Evolutionary conservation across 129 eudicot genomes (phyloP), one percentile per base, ranked within the genome.

Genomic region (Rutidosis leptorrhynchoides): DNA sequence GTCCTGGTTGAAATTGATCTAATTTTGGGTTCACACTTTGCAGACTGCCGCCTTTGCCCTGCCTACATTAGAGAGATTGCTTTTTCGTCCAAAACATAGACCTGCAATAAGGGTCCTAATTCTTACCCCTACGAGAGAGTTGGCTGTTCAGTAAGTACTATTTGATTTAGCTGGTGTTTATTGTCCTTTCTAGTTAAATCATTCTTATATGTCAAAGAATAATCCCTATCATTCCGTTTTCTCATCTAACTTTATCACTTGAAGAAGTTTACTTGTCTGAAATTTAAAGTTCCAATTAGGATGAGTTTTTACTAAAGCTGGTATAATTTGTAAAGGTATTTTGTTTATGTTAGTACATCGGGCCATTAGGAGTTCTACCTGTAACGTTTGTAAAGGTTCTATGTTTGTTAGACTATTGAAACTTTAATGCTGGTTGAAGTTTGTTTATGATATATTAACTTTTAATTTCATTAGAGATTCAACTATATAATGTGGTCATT

Each of bases 11-110:
- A 72, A 53, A 45, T 30, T 63, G 30, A 17, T 28, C 28, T 56
- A 56, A 29, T 29, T 25, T 26, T 53, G 22, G 68, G 33, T 68
- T 67, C 8, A 68, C 52, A 24, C 9, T 76, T 26, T 76, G 58
- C 86, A 93, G 98, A 93, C 98, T 52, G 96, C 98, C 69, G 98
- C 98, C n/a, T 93, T 88, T 80, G 80, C 95, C 35, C 73, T 93
- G 69, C 98, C 98, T 49, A 86, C 98, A 33, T 67, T 93, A 73
- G 98, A 93, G 83, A 84, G 98, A 73, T 81, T 93, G 65, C 27
- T 83, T 54, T 93, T 60, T 74, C 95, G 96, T 65, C 91, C 96
- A 43, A 93, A 93, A 78, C 81, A 84, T 76, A 83, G 88, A 40
- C 96, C 98, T 30, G 98, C 98, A 25, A 87, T 84, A 27, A 82